A percentile compares a stretch with the other conserved stretches of the same genome.
Evolutionary conservation across 164 flowering plant genomes (phyloP).

Genomic region (Aristolochia contorta): DNA sequence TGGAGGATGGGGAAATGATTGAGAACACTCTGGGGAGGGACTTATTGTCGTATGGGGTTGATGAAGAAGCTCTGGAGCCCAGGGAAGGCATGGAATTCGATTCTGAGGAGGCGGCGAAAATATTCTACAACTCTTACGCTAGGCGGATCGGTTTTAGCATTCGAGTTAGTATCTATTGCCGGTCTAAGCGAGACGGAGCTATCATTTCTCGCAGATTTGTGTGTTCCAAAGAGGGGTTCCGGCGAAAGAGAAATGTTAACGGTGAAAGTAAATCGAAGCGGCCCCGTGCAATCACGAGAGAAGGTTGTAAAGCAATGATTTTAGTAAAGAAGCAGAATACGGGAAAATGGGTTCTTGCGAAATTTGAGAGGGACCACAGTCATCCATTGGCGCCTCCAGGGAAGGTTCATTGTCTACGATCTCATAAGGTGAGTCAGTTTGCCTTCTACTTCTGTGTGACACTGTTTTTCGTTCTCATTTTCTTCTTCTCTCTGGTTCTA

Average conservation of each 20-base stretch:
- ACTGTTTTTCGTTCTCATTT: not conserved
- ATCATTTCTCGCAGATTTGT: slow-evolving; percentile 32
- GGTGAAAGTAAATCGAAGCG: slow-evolving; percentile 23
- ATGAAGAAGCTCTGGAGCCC: slow-evolving; percentile 14
- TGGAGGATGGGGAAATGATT: slow-evolving; percentile 1
- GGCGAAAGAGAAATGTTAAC: slow-evolving; percentile 10
- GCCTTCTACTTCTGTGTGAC: not conserved
- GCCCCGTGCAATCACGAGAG: slow-evolving; percentile 30
- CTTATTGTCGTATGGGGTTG: not conserved
- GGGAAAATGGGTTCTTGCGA: slow-evolving; percentile 33
- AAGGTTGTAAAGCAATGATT: slow-evolving; percentile 42
- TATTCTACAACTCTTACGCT: slow-evolving; percentile 47
- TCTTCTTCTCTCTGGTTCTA: not conserved
- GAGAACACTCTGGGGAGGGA: not conserved
- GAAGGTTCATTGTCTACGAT: slow-evolving; percentile 37
- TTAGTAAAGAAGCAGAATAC: slow-evolving; percentile 28
- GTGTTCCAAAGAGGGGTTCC: slow-evolving; percentile 37
- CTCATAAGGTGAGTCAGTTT: slow-evolving; percentile 18
- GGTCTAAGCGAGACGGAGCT: slow-evolving; percentile 29
- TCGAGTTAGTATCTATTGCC: slow-evolving; percentile 18
- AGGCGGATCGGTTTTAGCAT: slow-evolving; percentile 37
- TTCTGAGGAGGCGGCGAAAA: slow-evolving; percentile 39
- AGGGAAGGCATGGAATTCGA: slow-evolving; percentile 38
- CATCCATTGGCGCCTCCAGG: slow-evolving; percentile 34
- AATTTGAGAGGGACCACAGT: slow-evolving; percentile 28